These are phyloP conservation scores for Dendrocalamus latiflorus DNA, from an alignment of 202 grass and related monocot genomes.

Conservation along the genomic window DNA sequence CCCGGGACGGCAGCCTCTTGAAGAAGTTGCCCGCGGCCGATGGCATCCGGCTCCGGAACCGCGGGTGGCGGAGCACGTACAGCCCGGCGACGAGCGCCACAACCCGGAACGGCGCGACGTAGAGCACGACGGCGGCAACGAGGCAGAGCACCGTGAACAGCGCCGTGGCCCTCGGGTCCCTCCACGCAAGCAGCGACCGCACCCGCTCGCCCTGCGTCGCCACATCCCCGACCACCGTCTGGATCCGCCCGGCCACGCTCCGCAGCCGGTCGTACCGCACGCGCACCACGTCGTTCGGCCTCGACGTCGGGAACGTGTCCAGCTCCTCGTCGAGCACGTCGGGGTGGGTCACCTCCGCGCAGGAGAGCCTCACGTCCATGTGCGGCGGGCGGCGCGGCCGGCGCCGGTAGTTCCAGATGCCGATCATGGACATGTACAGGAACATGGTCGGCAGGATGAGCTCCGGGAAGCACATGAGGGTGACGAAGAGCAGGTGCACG, in stretches of 20 bases:
- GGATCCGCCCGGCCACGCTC: constrained; percentile 67
- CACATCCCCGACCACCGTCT: constrained; percentile 66
- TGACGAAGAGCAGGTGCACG: constrained; percentile 40
- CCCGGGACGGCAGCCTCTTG: constrained; percentile 52
- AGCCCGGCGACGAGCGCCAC: constrained; percentile 41
- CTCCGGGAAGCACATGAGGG: constrained; percentile 59
- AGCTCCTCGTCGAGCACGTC: constrained; percentile 77
- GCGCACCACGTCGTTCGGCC: constrained; percentile 46
- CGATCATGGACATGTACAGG: constrained; percentile 43
- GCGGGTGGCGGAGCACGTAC: constrained; percentile 59
- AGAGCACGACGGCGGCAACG: constrained; percentile 38
- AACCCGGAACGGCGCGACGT: constrained; percentile 36
- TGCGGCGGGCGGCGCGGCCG: constrained; percentile 42
- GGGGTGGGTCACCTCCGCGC: constrained; percentile 36
- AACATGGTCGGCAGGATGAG: constrained; percentile 53
- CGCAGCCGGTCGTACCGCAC: constrained; percentile 72
- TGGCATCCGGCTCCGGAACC: constrained; percentile 51
- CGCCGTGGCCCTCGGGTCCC: constrained; percentile 63
- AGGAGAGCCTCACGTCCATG: constrained; percentile 57
- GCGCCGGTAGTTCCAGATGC: constrained; percentile 52
- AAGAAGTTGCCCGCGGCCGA: constrained; percentile 57
- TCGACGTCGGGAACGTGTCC: constrained; percentile 77
- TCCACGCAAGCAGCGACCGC: constrained; percentile 63
- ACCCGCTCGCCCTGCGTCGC: constrained; percentile 67
- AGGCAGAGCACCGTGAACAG: constrained; percentile 56